Evolutionary conservation across 371 early-diverging fungal genomes (phyloP), one percentile per base, ranked within the genome.

Genomic region (Mortierella sp.): DNA sequence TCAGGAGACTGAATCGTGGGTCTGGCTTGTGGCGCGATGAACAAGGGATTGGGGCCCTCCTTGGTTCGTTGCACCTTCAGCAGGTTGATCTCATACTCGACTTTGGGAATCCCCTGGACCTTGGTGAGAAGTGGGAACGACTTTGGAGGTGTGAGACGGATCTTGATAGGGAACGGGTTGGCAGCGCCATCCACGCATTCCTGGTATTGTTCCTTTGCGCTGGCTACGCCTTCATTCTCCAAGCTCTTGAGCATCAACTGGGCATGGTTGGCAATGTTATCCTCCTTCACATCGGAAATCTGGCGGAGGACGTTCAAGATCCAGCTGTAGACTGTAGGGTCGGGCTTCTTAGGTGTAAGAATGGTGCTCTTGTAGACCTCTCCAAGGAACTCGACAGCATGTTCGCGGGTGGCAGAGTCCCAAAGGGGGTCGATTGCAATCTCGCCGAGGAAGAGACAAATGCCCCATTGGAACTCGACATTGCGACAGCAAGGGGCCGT

Each of bases 251-350:
- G n/a, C 47, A 68, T 34, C 34, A 19, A 31, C 63, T 63, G 52
- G 31, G 63, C 63, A 34, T 19, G 8, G 19, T 3, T 63, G 34
- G 63, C 63, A 31, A 63, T 19, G 19, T 63, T 7, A 5, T 6
- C 13, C 7, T 68, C 76, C 19, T 5, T 24, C 68, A 34, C 1
- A n/a, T 68, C 55, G 21, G 50, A 19, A 5, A 52, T 45, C 45
- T 63, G 63, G 63, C 63, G 63, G 63, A 63, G 63, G 63, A 63
- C 31, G 34, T 63, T 63, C 63, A 63, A 19, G 34, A 63, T 63
- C 63, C 63, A 63, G 63, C 63, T 63, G 34, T 63, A 63, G 31
- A 63, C 34, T 28, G 63, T 31, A 31, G 34, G 34, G 31, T 63
- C 34, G 14, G 63, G 63, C 5, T 58, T 58, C 48, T 28, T 58